Evolutionary conservation across 2,329 filamentous ascomycete genomes (phyloP).

Genomic region (Dactylonectria estremocensis): DNA sequence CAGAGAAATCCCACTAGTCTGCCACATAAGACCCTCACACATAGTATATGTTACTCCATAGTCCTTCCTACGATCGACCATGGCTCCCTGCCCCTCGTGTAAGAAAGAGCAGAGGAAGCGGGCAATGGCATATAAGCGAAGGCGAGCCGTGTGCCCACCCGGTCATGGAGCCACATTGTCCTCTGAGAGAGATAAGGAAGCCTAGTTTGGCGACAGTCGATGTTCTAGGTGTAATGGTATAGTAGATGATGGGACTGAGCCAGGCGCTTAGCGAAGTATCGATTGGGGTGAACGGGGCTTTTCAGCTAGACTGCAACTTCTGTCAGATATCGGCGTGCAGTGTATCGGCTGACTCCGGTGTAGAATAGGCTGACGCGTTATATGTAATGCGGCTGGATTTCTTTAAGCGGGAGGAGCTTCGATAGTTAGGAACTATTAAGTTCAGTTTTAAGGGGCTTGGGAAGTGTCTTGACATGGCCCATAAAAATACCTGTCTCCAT

Average conservation of each 20-base stretch:
- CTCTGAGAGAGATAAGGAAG: neutral
- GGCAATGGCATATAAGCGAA: neutral
- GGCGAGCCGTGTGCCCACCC: neutral
- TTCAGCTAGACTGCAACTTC: neutral
- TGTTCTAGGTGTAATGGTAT: constrained; percentile 1
- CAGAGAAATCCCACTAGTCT: constrained; percentile 1
- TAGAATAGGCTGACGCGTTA: neutral
- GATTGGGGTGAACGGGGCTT: neutral
- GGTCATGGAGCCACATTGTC: constrained; percentile 4
- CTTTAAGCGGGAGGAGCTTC: neutral
- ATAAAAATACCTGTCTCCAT: no score
- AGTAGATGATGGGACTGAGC: neutral
- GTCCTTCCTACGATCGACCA: no score
- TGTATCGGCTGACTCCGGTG: neutral
- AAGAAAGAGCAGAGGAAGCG: neutral
- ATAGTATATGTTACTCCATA: no score
- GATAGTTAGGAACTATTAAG: constrained; percentile 1
- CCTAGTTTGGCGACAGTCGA: neutral
- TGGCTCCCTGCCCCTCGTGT: neutral
- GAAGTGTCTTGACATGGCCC: no score
- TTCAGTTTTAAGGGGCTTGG: no score
- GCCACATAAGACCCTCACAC: neutral
- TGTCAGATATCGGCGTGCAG: neutral
- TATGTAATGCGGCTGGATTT: neutral
- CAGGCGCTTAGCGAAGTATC: neutral